Conservation (phyloP, 306 rosid genomes). For the Corylus avellana region DNA sequence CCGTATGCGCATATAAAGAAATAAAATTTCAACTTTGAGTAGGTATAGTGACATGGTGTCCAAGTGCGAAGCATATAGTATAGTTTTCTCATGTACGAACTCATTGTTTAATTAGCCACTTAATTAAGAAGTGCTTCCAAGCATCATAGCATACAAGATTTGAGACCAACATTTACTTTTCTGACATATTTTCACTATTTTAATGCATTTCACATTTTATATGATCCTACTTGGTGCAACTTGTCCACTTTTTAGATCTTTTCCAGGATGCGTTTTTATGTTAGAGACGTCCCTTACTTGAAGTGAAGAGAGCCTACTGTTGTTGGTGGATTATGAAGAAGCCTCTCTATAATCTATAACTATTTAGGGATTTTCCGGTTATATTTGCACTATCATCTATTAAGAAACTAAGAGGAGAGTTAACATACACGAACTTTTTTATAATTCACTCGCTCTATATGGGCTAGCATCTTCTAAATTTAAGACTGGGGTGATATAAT, state of each 20-base stretch:
- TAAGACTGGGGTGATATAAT: no score
- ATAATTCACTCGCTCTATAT: no score
- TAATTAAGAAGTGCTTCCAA: conserved; percentile 18
- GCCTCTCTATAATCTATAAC: conserved; percentile 19
- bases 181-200: neutral
- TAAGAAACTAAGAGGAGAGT: no score
- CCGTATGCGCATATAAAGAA: no score
- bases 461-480: no score
- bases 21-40: neutral
- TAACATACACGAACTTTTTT: no score
- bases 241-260: neutral
- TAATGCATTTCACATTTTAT: conserved; percentile 9
- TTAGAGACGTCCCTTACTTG: conserved; percentile 15
- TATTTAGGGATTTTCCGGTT: no score
- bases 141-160: conserved; percentile 22
- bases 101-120: conserved; percentile 24
- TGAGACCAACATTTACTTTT: conserved; percentile 3
- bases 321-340: conserved; percentile 38
- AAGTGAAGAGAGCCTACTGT: conserved; percentile 18
- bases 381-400: no score
- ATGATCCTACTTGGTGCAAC: conserved; percentile 12
- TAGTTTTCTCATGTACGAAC: neutral
- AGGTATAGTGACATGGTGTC: neutral
- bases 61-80: neutral
- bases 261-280: neutral